These are phyloP conservation scores for Globisporangium parvum DNA, from an alignment of 352 stramenopile genomes.

Conservation along the genomic window DNA sequence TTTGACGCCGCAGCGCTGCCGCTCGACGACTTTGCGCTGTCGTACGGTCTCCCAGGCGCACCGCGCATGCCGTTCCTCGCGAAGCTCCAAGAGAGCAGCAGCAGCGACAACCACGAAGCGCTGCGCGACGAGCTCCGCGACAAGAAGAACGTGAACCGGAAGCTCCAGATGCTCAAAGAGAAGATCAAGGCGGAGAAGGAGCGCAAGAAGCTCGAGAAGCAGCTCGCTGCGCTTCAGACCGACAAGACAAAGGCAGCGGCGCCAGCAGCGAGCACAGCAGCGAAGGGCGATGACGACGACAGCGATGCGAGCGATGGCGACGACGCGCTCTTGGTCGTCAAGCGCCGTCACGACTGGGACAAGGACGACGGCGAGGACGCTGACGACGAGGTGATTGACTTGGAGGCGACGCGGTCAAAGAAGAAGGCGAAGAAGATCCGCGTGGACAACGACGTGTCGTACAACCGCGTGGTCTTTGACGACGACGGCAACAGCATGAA, in stretches of 20 bases:
- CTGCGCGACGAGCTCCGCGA: constrained; percentile 80
- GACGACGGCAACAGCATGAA: constrained; percentile 88
- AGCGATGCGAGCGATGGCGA: constrained; percentile 45
- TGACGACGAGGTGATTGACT: constrained; percentile 39
- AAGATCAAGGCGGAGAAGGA: constrained; percentile 97
- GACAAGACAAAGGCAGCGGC: constrained; percentile 24
- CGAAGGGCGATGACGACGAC: constrained; percentile 25
- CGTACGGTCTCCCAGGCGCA: constrained; percentile 91
- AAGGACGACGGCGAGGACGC: constrained; percentile 35
- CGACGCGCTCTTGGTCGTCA: constrained; percentile 92
- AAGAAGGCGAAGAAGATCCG: constrained; percentile 84
- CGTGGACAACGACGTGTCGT: constrained; percentile 55
- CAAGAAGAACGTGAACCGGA: constrained; percentile 98
- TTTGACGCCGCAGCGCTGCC: constrained; percentile 90
- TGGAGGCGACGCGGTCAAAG: constrained; percentile 65
- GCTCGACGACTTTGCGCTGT: constrained; percentile 91
- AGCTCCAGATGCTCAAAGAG: constrained; percentile 96
- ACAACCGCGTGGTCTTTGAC: constrained; percentile 91
- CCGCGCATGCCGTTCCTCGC: constrained; percentile 92
- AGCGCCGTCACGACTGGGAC: constrained; percentile 85
- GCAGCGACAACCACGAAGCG: constrained; percentile 47
- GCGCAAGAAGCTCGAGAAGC: constrained; percentile 86
- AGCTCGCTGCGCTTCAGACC: constrained; percentile 40
- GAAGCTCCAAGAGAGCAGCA: constrained; percentile 48
- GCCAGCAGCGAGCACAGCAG: no score